Base-by-base conservation (phyloP, 202 grass and related monocot genomes). In the Hordeum pubiflorum region DNA sequence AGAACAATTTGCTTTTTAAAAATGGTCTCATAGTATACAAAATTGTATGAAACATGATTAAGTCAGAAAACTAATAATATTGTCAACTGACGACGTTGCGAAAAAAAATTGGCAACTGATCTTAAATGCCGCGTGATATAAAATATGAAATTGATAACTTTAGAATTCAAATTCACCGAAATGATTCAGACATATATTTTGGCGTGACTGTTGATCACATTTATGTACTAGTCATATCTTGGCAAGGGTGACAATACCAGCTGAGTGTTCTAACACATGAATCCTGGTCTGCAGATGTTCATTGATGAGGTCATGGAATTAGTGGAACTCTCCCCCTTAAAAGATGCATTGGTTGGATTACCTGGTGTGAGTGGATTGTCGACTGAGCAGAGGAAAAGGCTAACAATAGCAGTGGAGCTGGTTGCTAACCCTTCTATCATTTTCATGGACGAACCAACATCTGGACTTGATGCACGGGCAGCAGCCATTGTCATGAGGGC, bases 361-460 rank as follows among this genome's bases (percentile, higher is more conserved):
- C 90, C 93, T 58, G 93, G 90, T 69, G 88, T 97, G 13, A 89
- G 81, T 76, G 93, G 93, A 61, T 61, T 97, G 72, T 97, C 93
- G 79, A 97, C 93, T 12, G 93, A 97, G 61, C 93, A 97, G 80
- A 83, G 93, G 68, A 93, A 97, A 75, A 93, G 90, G 68, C 72
- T 97, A 37, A 97, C 93, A 23, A 93, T 97, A 72, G 90, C 87
- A 52, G 93, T 97, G 29, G 90, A 97, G 79, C 86, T 96, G 27
- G 93, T 96, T 69, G 93, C 93, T 58, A 96, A 92, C 44, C 93
- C 93, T 65, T 96, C 90, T 50, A 96, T 96, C 38, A 96, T 96
- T 73, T 96, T 96, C 87, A 96, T 96, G 93, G 93, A 96, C 72
- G 93, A 96, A 87, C 93, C 90, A 10, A 96, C 93, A 74, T 96